Evolutionary conservation across 768 basidiomycete genomes (phyloP).

Genomic region (Imleria badia): DNA sequence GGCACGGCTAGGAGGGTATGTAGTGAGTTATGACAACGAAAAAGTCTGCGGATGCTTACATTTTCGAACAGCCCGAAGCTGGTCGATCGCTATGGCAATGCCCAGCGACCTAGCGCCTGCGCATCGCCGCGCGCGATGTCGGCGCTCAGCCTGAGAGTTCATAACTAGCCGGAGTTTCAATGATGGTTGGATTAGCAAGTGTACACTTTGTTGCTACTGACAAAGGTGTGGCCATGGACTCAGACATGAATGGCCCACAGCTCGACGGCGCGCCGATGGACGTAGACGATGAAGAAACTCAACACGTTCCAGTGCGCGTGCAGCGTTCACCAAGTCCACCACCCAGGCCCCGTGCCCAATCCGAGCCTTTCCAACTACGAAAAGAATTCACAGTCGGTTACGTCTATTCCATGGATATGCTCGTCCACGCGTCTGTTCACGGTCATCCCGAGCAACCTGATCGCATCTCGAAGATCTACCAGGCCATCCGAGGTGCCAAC

Average conservation of each 20-base stretch:
- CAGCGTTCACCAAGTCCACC: constrained; percentile 22
- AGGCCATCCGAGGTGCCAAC: constrained; percentile 56
- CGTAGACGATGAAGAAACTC: constrained; percentile 23
- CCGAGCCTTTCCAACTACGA: constrained; percentile 30
- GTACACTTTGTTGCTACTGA: constrained; percentile 3
- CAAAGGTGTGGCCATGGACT: not conserved
- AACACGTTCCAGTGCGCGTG: not conserved
- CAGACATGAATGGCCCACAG: constrained; percentile 20
- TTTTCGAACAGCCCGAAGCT: too few relatives aligned
- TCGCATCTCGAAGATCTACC: constrained; percentile 77
- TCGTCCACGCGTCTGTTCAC: constrained; percentile 67
- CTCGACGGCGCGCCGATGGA: constrained; percentile 26
- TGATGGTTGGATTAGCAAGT: not conserved
- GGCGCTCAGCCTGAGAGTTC: constrained; percentile 6
- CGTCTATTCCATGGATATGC: constrained; percentile 87
- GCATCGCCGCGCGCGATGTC: not conserved
- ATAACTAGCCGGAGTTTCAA: constrained; percentile 20
- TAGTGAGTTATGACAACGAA: too few relatives aligned
- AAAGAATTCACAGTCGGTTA: constrained; percentile 60
- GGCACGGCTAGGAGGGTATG: not conserved
- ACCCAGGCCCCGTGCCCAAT: constrained; percentile 25
- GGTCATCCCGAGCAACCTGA: constrained; percentile 75
- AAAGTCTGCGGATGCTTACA: not conserved
- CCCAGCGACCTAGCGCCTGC: not conserved
- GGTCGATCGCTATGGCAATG: constrained; percentile 15